Percentiles rank a stretch among this genome's conserved stretches.
phyloP scores from a whole-genome alignment of 257 asterid species.

The Solanum commersonii region DNA sequence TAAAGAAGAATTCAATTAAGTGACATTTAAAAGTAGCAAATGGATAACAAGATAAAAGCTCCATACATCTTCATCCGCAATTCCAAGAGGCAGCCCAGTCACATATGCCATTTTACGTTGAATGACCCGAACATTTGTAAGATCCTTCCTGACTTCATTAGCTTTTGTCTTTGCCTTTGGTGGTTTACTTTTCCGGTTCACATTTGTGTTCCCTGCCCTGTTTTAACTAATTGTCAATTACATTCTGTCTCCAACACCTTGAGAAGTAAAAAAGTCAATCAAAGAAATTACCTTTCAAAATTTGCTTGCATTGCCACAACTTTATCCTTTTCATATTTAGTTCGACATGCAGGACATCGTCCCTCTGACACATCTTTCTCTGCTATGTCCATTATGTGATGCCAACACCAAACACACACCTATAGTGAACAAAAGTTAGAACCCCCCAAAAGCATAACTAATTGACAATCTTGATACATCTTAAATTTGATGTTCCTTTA shows the following conservation, averaged over 20 bases:
- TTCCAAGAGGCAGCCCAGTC: constrained; percentile 80
- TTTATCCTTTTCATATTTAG: constrained; percentile 78
- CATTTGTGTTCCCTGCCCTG: constrained; percentile 45
- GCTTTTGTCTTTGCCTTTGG: constrained; percentile 73
- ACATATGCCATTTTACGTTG: constrained; percentile 94
- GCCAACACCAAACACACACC: constrained; percentile 99
- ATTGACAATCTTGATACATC: neutral
- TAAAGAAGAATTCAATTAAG: neutral
- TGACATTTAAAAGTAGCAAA: neutral
- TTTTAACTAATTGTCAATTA: neutral
- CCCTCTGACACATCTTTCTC: constrained; percentile 82
- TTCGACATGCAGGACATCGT: constrained; percentile 90
- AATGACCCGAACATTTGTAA: constrained; percentile 82
- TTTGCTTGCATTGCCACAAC: constrained; percentile 72
- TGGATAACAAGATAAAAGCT: constrained; percentile 5
- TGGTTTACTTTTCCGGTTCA: constrained; percentile 58
- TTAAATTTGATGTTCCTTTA: neutral
- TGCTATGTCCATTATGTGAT: constrained; percentile 94
- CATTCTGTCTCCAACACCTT: neutral
- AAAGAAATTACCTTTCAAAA: constrained; percentile 48
- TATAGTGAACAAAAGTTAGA: constrained; percentile 11
- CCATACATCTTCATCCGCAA: constrained; percentile 90
- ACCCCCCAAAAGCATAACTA: neutral
- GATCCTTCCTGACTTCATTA: constrained; percentile 73
- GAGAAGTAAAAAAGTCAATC: constrained; percentile 2